Base-by-base conservation (phyloP, 352 stramenopile genomes). In the Pythium dissimile region DNA sequence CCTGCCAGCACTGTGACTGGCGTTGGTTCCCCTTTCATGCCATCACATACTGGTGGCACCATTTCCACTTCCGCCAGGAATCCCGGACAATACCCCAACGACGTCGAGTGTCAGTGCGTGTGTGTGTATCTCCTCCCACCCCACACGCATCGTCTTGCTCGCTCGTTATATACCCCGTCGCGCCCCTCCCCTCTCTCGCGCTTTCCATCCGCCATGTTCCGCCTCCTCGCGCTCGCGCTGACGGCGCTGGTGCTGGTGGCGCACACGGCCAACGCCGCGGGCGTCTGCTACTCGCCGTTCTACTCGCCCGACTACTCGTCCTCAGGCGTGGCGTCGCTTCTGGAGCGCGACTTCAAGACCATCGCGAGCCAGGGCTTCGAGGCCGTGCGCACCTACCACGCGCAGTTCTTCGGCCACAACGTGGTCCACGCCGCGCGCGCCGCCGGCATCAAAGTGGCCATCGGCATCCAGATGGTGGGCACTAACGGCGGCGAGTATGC, bases 311-410 rank as follows among this genome's bases (percentile, higher is more conserved):
- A 66, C 50, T 66, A 66, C 37, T 45, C 34, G 28, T 24, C 23
- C 23, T 26, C 26, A 16, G 26, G 20, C 13, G 38, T 68, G 39
- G 42, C 10, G 26, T n/a, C 28, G 24, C 47, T 63, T 18, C 53
- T 68, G n/a, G 34, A 18, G 27, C 45, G 47, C 32, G 61, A 68
- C 37, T 59, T 60, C 34, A 20, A 59, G 34, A 23, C 45, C 23
- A 68, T 68, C 54, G 54, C 54, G 35, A 18, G 47, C 28, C 32
- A 75, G 66, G 66, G 74, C 60, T 92, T 90, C 64, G 65, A 64
- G 30, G 67, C 64, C 49, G 72, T 93, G 31, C 83, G 83, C 52
- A 89, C 83, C 39, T 93, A 79, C 70, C 72, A 91, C 64, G 71
- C 75, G 28, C 64, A 65, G 38, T 86, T 89, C 51, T 69, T 56